These are phyloP conservation scores for Chaetomiaceae sp. DNA, from an alignment of 2,329 filamentous ascomycete genomes.

Conservation along the genomic window DNA sequence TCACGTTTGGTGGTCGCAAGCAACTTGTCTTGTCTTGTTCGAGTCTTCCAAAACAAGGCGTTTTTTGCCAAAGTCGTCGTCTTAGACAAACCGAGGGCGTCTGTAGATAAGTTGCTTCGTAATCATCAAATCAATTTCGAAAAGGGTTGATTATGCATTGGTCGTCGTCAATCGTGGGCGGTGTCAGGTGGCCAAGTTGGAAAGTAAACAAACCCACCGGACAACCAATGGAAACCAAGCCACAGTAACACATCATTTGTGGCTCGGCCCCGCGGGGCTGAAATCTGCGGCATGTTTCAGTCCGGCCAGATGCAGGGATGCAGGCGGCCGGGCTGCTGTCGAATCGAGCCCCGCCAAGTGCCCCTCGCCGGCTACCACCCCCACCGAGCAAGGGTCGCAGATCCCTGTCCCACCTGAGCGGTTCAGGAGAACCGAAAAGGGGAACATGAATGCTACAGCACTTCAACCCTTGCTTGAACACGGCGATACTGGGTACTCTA, in stretches of 20 bases:
- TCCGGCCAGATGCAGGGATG: not conserved
- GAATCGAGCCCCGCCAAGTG: not conserved
- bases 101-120: no score
- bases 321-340: not conserved
- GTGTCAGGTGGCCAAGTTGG: no score
- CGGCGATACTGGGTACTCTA: no score
- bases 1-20: no score
- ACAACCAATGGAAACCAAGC: constrained; percentile 18
- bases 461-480: no score
- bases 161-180: no score
- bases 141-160: not conserved
- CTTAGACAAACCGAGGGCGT: no score
- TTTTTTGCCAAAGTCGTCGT: no score
- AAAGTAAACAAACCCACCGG: constrained; percentile 27
- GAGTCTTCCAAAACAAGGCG: no score
- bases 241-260: not conserved
- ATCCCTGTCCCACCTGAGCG: constrained; percentile 1
- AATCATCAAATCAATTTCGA: no score
- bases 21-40: no score
- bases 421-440: not conserved
- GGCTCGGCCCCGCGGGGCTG: constrained; percentile 1
- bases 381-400: constrained; percentile 3
- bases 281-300: constrained; percentile 8
- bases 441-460: not conserved
- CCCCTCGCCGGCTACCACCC: constrained; percentile 1